Percentiles rank a stretch among this genome's conserved stretches.
Evolutionary conservation across 2,329 filamentous ascomycete species (phyloP).

Genomic region (Mycogone perniciosa): DNA sequence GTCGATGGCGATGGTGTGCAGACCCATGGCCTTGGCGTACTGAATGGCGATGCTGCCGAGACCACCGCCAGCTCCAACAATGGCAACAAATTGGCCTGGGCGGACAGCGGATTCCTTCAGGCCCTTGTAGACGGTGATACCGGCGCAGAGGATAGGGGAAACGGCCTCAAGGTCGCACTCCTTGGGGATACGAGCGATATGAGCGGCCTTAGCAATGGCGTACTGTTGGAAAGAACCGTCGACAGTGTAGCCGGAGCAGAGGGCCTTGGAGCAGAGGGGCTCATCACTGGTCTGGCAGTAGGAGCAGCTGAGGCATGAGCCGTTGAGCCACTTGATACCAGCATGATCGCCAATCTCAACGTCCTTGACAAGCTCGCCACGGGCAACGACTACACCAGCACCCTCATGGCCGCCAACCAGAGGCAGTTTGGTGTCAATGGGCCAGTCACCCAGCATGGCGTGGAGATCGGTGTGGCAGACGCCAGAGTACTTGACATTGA

Average conservation of each 20-base stretch:
- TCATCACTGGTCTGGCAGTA: slow-evolving; percentile 80
- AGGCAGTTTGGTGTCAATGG: slow-evolving; percentile 72
- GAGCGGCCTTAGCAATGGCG: slow-evolving; percentile 76
- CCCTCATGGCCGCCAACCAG: slow-evolving; percentile 78
- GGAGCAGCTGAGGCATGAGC: slow-evolving; percentile 73
- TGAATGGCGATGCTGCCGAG: slow-evolving; percentile 74
- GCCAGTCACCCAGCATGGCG: slow-evolving; percentile 87
- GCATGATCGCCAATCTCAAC: slow-evolving; percentile 77
- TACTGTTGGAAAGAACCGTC: slow-evolving; percentile 94
- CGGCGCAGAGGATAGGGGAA: slow-evolving; percentile 75
- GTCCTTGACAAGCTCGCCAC: slow-evolving; percentile 69
- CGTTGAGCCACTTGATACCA: slow-evolving; percentile 92
- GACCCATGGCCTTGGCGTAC: slow-evolving; percentile 87
- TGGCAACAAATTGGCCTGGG: slow-evolving; percentile 72
- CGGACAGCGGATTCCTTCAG: slow-evolving; percentile 72
- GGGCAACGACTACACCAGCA: slow-evolving; percentile 76
- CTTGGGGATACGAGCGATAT: slow-evolving; percentile 77
- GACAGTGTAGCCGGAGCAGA: slow-evolving; percentile 85
- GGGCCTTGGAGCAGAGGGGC: slow-evolving; percentile 68
- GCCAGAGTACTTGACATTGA: slow-evolving; percentile 86
- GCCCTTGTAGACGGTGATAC: slow-evolving; percentile 87
- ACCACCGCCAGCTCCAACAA: slow-evolving; percentile 82
- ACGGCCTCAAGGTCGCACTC: slow-evolving; percentile 69
- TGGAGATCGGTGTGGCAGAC: slow-evolving; percentile 83
- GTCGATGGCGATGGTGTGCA: slow-evolving; percentile 76